A percentile compares a stretch with the other conserved stretches of the same genome.
Conservation (phyloP, 208 protist genomes). For the Trypanosoma melophagium region DNA sequence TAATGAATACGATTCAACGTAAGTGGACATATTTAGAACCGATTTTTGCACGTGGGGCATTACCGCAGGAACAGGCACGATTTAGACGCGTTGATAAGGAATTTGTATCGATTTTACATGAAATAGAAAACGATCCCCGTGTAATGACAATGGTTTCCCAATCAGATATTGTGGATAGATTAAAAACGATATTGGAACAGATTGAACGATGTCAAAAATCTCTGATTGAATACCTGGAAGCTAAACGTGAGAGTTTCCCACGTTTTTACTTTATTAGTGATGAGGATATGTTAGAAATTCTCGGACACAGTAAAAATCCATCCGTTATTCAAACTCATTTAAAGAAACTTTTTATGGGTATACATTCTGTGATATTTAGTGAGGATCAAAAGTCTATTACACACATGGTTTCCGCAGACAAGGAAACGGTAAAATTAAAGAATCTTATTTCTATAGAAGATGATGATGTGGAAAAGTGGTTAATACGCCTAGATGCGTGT, state of each 20-base stretch:
- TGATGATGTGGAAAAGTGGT: conserved; percentile 93
- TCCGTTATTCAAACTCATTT: conserved; percentile 91
- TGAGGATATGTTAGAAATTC: conserved; percentile 98
- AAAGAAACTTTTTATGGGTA: conserved; percentile 95
- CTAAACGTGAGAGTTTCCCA: conserved; percentile 93
- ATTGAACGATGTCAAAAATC: conserved; percentile 96
- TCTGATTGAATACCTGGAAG: conserved; percentile 97
- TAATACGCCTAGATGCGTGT: conserved; percentile 81
- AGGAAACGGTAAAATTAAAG: conserved; percentile 75
- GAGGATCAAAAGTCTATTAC: conserved; percentile 78
- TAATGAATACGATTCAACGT: conserved; percentile 95
- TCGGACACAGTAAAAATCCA: conserved; percentile 92
- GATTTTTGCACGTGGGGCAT: conserved; percentile 95
- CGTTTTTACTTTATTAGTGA: conserved; percentile 99
- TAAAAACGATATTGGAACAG: conserved; percentile 92
- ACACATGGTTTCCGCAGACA: conserved; percentile 89
- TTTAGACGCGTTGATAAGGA: conserved; percentile 97
- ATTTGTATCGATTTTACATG: conserved; percentile 91
- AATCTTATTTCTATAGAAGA: conserved; percentile 78
- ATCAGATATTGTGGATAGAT: conserved; percentile 82
- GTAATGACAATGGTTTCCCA: conserved; percentile 89
- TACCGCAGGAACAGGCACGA: conserved; percentile 95
- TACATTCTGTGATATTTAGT: conserved; percentile 86
- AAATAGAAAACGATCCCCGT: conserved; percentile 88
- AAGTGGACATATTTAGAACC: conserved; percentile 98